These are phyloP conservation scores for Dissoconium aciculare DNA, from an alignment of 2,329 filamentous ascomycete genomes.

Conservation along the genomic window DNA sequence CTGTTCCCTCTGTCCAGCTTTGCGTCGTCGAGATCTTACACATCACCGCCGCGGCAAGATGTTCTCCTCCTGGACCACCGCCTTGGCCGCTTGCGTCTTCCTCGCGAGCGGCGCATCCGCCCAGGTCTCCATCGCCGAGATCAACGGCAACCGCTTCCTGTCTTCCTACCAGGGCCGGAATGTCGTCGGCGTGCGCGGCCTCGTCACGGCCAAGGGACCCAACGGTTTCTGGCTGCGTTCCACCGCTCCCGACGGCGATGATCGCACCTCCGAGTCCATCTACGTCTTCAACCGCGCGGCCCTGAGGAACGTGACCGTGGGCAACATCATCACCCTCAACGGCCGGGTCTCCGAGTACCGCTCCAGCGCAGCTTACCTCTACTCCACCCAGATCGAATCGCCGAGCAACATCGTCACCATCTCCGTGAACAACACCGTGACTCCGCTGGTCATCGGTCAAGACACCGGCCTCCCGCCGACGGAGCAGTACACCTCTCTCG, in stretches of 20 bases:
- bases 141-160: slow-evolving; percentile 51
- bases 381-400: slow-evolving; percentile 46
- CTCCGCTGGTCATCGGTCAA: slow-evolving; percentile 46
- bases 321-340: slow-evolving; percentile 46
- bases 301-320: slow-evolving; percentile 40
- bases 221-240: slow-evolving; percentile 52
- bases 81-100: not conserved
- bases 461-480: slow-evolving; percentile 42
- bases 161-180: slow-evolving; percentile 44
- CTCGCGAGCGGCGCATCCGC: slow-evolving; percentile 3
- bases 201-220: slow-evolving; percentile 49
- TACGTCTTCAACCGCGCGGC: slow-evolving; percentile 47
- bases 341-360: slow-evolving; percentile 48
- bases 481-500: slow-evolving; percentile 45
- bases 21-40: too few species aligned
- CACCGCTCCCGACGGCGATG: slow-evolving; percentile 39
- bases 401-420: slow-evolving; percentile 40
- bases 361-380: slow-evolving; percentile 42
- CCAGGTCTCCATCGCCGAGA: slow-evolving; percentile 27
- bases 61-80: not conserved
- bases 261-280: slow-evolving; percentile 47
- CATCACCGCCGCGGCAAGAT: too few species aligned
- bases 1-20: too few species aligned
- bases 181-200: slow-evolving; percentile 45
- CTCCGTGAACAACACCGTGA: slow-evolving; percentile 40